Percentiles rank a stretch among this genome's conserved stretches.
These are phyloP conservation scores for Phytophthora chlamydospora DNA, from an alignment of 352 stramenopile species.

Conservation along the genomic window DNA sequence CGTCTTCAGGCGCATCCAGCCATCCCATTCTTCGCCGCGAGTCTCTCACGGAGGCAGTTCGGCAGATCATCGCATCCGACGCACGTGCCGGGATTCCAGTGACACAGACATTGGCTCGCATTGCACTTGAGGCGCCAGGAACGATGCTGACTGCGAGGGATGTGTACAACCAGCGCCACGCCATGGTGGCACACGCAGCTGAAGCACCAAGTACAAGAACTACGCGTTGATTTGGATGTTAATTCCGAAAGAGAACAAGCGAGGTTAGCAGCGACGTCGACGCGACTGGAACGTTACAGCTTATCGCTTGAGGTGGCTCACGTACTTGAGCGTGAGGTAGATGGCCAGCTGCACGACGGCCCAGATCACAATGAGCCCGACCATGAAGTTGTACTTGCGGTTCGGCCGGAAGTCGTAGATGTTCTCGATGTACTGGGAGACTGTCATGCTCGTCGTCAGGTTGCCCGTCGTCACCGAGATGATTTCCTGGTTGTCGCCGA, in stretches of 20 bases:
- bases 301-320: conserved; percentile 79
- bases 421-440: conserved; percentile 45
- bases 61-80: neutral
- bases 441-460: too few relatives aligned
- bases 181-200: neutral
- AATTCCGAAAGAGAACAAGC: too few relatives aligned
- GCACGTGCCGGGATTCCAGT: neutral
- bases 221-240: too few relatives aligned
- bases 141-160: neutral
- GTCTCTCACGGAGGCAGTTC: neutral
- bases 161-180: neutral
- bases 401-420: conserved; percentile 62
- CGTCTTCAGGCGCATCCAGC: neutral
- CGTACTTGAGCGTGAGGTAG: conserved; percentile 74
- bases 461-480: conserved; percentile 10
- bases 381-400: conserved; percentile 52
- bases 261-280: too few relatives aligned
- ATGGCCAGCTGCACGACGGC: conserved; percentile 50
- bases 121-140: neutral
- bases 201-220: neutral
- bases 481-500: conserved; percentile 33
- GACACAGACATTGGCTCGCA: neutral
- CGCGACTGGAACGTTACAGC: too few relatives aligned
- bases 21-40: neutral
- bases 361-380: conserved; percentile 55